Evolutionary conservation across 306 rosid species (phyloP).

Genomic region (Medicago arabica): DNA sequence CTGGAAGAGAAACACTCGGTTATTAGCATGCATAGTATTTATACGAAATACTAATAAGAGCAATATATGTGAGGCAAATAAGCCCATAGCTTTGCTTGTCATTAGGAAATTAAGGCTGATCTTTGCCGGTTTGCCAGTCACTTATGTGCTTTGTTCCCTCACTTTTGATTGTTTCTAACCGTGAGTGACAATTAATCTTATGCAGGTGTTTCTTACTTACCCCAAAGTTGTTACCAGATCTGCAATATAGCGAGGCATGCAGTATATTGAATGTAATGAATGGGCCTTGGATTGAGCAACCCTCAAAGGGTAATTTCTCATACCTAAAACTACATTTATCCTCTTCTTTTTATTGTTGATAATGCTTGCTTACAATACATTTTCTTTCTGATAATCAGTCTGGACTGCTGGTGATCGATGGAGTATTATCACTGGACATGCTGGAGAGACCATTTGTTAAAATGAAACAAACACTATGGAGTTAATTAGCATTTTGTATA

Average conservation of each 20-base stretch:
- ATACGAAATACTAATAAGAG: neutral
- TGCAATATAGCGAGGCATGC: slow-evolving; percentile 91
- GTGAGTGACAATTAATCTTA: slow-evolving; percentile 23
- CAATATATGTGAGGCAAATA: neutral
- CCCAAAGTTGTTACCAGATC: slow-evolving; percentile 85
- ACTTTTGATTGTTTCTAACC: slow-evolving; percentile 14
- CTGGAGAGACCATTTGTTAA: slow-evolving; percentile 52
- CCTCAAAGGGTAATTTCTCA: slow-evolving; percentile 63
- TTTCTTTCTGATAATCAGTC: slow-evolving; percentile 51
- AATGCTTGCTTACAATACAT: slow-evolving; percentile 35
- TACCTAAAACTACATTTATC: neutral
- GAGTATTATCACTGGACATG: slow-evolving; percentile 40
- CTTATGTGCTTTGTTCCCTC: slow-evolving; percentile 14
- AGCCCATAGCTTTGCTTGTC: slow-evolving; percentile 8
- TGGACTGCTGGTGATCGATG: slow-evolving; percentile 78
- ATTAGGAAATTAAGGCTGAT: slow-evolving; percentile 10
- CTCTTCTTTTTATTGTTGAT: neutral
- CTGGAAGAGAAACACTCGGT: neutral
- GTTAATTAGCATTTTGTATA: slow-evolving; percentile 19
- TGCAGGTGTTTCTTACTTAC: slow-evolving; percentile 95
- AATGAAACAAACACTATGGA: neutral
- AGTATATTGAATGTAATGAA: slow-evolving; percentile 85
- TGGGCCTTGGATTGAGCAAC: slow-evolving; percentile 83
- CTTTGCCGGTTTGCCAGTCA: slow-evolving; percentile 9
- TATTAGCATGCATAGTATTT: slow-evolving; percentile 1